Conservation (phyloP, 2,329 filamentous ascomycete genomes). For the Gaeumannomyces tritici region DNA sequence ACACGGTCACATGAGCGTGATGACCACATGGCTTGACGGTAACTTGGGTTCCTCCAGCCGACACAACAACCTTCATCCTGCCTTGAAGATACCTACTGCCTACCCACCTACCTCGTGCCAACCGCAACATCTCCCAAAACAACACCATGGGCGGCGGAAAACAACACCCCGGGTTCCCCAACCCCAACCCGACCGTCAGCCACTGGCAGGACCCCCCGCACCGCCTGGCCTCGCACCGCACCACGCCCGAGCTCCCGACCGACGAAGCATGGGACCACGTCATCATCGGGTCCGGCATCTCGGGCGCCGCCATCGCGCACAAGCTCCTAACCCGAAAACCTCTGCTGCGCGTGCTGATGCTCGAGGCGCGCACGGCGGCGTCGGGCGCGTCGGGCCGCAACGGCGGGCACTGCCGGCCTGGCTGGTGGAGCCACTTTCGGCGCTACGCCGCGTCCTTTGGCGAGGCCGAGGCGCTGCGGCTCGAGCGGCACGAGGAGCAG, state of each 20-base stretch:
- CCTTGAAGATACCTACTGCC: too few relatives aligned
- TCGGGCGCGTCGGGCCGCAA: conserved; percentile 21
- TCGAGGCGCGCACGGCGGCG: conserved; percentile 17
- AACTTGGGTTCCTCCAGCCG: neutral
- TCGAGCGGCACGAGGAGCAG: conserved; percentile 3
- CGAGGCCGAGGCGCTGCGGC: conserved; percentile 1
- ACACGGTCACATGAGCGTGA: neutral
- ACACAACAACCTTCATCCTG: neutral
- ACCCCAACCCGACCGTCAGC: conserved; percentile 22
- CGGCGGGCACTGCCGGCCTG: conserved; percentile 13
- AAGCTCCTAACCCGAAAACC: conserved; percentile 16
- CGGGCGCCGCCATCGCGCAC: conserved; percentile 20
- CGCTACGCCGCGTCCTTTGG: neutral
- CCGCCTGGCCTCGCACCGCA: conserved; percentile 10
- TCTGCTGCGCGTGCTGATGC: conserved; percentile 10
- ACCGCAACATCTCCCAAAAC: neutral
- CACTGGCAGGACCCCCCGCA: conserved; percentile 17
- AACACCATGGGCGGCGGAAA: conserved; percentile 4
- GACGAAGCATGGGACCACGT: conserved; percentile 15
- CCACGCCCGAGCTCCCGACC: conserved; percentile 5
- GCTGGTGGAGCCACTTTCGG: conserved; percentile 1
- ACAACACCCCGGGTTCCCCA: conserved; percentile 13
- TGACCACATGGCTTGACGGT: neutral
- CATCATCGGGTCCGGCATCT: conserved; percentile 27
- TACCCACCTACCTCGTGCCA: too few relatives aligned